These are phyloP conservation scores for Laburnicola sp. DNA, from an alignment of 2,329 filamentous ascomycete genomes.

Conservation along the genomic window DNA sequence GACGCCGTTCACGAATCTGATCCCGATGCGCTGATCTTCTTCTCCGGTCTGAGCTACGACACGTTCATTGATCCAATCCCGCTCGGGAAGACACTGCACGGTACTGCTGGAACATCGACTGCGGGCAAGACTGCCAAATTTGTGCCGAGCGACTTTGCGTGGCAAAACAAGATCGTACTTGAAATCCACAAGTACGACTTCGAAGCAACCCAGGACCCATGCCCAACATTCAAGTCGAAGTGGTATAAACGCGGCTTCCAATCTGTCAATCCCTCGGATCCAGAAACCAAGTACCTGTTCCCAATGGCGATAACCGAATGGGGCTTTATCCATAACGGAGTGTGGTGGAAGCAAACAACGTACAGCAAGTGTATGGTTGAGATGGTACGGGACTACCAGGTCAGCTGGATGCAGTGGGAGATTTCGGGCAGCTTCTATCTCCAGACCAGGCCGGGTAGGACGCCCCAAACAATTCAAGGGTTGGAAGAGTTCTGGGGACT, in stretches of 20 bases:
- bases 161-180: slow-evolving; percentile 37
- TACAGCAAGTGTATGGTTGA: slow-evolving; percentile 37
- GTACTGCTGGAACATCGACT: slow-evolving; percentile 29
- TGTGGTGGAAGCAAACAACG: slow-evolving; percentile 40
- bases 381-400: slow-evolving; percentile 38
- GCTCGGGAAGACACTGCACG: slow-evolving; percentile 35
- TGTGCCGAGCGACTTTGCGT: slow-evolving; percentile 28
- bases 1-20: slow-evolving; percentile 34
- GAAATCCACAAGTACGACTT: slow-evolving; percentile 44
- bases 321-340: slow-evolving; percentile 38
- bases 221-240: slow-evolving; percentile 36
- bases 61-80: slow-evolving; percentile 41
- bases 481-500: slow-evolving; percentile 38
- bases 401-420: slow-evolving; percentile 39
- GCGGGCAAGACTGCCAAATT: slow-evolving; percentile 35
- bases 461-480: slow-evolving; percentile 31
- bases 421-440: slow-evolving; percentile 37
- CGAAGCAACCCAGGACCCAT: slow-evolving; percentile 36
- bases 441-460: slow-evolving; percentile 44
- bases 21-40: slow-evolving; percentile 35
- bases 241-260: slow-evolving; percentile 42
- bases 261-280: slow-evolving; percentile 32
- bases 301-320: slow-evolving; percentile 40
- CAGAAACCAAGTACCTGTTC: slow-evolving; percentile 34
- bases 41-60: slow-evolving; percentile 39